Evolutionary conservation across 164 flowering plant species (phyloP).

Genomic region (Magnolia sinica): DNA sequence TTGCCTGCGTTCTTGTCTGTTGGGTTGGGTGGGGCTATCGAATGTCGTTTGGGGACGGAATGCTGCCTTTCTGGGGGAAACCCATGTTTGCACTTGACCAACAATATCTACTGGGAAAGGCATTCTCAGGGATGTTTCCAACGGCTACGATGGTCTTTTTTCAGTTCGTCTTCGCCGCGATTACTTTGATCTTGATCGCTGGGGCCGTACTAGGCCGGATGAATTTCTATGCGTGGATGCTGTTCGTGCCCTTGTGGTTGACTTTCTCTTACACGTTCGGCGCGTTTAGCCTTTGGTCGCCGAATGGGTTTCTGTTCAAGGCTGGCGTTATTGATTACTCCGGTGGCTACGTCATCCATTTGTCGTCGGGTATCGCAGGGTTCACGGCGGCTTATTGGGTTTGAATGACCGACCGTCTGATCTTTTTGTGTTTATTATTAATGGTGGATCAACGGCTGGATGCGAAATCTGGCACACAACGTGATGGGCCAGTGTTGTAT

Average conservation of each 20-base stretch:
- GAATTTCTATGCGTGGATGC: slow-evolving; percentile 52
- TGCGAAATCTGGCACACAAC: too few relatives aligned
- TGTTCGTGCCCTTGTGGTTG: slow-evolving; percentile 32
- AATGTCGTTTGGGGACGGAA: slow-evolving; percentile 28
- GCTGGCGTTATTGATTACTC: slow-evolving; percentile 48
- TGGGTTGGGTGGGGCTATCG: slow-evolving; percentile 42
- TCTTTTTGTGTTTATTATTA: background rate
- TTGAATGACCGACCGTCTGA: background rate
- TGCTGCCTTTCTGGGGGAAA: slow-evolving; percentile 29
- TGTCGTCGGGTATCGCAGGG: slow-evolving; percentile 50
- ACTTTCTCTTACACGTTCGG: slow-evolving; percentile 28
- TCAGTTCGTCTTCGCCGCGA: slow-evolving; percentile 43
- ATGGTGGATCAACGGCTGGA: too few relatives aligned
- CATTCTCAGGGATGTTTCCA: slow-evolving; percentile 27
- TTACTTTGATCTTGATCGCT: slow-evolving; percentile 41
- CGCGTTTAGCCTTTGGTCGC: slow-evolving; percentile 31
- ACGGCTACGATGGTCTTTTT: slow-evolving; percentile 38
- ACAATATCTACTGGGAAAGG: slow-evolving; percentile 12
- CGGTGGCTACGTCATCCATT: slow-evolving; percentile 48
- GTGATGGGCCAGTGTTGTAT: too few relatives aligned
- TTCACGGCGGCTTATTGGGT: slow-evolving; percentile 60
- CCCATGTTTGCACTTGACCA: slow-evolving; percentile 16
- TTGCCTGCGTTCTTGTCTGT: slow-evolving; percentile 35
- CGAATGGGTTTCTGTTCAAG: slow-evolving; percentile 31
- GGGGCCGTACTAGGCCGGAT: slow-evolving; percentile 61